phyloP scores from a whole-genome alignment of 73 alveolate genomes.

The Blepharisma stoltei region DNA sequence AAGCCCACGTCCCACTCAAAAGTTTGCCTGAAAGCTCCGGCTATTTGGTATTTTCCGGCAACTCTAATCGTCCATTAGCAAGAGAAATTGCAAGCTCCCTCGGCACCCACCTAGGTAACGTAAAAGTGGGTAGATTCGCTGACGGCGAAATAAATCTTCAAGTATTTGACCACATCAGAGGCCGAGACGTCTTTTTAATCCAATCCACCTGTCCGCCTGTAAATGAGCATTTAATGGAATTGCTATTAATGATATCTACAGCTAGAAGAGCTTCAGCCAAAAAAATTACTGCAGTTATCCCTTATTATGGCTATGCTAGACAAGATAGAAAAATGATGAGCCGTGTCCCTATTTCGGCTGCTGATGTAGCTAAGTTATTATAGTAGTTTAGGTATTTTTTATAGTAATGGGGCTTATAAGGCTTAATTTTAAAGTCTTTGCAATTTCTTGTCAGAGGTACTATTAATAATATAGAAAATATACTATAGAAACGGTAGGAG shows the following conservation, averaged over 20 bases:
- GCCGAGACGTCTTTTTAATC: slow-evolving; percentile 80
- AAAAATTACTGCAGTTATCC: slow-evolving; percentile 85
- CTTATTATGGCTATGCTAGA: slow-evolving; percentile 95
- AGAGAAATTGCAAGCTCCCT: slow-evolving; percentile 49
- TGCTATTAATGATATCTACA: slow-evolving; percentile 80
- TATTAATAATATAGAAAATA: too few species aligned
- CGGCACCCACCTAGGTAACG: slow-evolving; percentile 48
- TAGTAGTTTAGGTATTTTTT: too few species aligned
- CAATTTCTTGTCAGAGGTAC: too few species aligned
- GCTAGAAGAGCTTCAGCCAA: slow-evolving; percentile 90
- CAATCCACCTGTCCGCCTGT: slow-evolving; percentile 95
- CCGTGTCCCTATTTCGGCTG: slow-evolving; percentile 87
- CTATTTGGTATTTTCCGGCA: slow-evolving; percentile 39
- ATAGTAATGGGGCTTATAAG: too few species aligned
- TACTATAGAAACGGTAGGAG: slow-evolving; percentile 53
- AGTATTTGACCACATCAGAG: slow-evolving; percentile 80
- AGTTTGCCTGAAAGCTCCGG: background rate
- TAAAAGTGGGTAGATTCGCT: slow-evolving; percentile 67
- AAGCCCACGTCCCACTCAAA: background rate
- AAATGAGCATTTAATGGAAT: slow-evolving; percentile 91
- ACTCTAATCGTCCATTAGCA: slow-evolving; percentile 43
- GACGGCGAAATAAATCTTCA: slow-evolving; percentile 87
- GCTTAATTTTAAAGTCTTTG: too few species aligned
- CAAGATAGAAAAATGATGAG: slow-evolving; percentile 79
- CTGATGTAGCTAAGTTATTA: slow-evolving; percentile 93